Base-by-base conservation (phyloP, 225 moss, liverwort and hornwort genomes). In the Sphagnum tenellum region DNA sequence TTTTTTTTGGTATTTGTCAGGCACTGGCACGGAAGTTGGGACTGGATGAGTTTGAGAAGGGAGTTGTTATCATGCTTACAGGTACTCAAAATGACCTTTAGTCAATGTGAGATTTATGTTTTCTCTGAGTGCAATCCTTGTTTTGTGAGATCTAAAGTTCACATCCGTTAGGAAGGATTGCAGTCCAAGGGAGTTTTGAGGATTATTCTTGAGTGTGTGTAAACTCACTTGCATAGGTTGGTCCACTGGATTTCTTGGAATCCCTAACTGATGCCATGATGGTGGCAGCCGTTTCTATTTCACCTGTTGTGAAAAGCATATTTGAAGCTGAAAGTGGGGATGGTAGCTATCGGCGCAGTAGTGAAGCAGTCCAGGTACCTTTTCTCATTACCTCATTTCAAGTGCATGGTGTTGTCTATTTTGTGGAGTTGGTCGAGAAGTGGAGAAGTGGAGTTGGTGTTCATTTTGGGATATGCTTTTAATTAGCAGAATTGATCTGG, bases 41-140 rank as follows among this genome's bases (percentile, higher is more conserved):
- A 12, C 64, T 86, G 75, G 81, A 86, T 71, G 85, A 86, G 66
- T 86, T 86, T 75, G 85, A 86, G 69, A 86, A 86, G 62, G 81
- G 85, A 12, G 81, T 81, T 8, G 85, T 86, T 5, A 76, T 86
- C 52, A 86, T 86, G 85, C 81, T 86, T 45, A 81, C 85, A 70
- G 83, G 83, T 84, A 67, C 29, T 29, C 29, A 29, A 29, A 29
- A 29, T 29, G 29, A 29, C 29, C 29, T 29, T 29, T 1, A 29
- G 29, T 29, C 29, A 29, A 29, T 29, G 29, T 29, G 29, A 29
- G 29, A 1, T 29, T 29, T 29, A 29, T 29, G 29, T 29, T 29
- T 29, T 1, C 29, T 29, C 29, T 29, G 29, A 29, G 29, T 29
- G 29, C 29, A 29, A 29, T 29, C 29, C 29, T 29, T 29, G 29